A percentile compares a stretch with the other conserved stretches of the same genome.
These are phyloP conservation scores for Lentinula lateritia DNA, from an alignment of 768 basidiomycete genomes.

Conservation along the genomic window DNA sequence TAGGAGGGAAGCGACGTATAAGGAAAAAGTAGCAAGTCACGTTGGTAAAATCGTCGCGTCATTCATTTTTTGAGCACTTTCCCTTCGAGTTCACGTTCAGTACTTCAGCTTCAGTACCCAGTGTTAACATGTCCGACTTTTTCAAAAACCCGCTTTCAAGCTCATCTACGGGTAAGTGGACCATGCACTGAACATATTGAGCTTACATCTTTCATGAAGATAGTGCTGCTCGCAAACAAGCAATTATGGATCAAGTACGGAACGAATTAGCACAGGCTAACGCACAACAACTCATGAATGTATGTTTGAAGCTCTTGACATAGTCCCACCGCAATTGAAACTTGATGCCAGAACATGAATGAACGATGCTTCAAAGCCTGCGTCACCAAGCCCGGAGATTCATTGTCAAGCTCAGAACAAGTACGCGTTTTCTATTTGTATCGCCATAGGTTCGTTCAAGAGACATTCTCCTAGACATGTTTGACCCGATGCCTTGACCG, in stretches of 20 bases:
- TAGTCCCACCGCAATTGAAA: not conserved
- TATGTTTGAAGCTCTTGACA: slow-evolving; percentile 23
- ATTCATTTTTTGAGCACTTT: not conserved
- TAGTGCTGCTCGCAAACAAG: slow-evolving; percentile 42
- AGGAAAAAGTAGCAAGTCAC: not conserved
- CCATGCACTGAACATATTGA: not conserved
- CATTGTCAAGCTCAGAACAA: slow-evolving; percentile 69
- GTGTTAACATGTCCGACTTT: slow-evolving; percentile 48
- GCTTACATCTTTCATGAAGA: slow-evolving; percentile 23
- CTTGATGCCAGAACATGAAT: slow-evolving; percentile 56
- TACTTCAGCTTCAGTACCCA: not conserved
- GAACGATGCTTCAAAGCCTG: slow-evolving; percentile 79
- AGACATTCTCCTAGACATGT: slow-evolving; percentile 48
- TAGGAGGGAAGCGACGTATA: not conserved
- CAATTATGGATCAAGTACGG: slow-evolving; percentile 58
- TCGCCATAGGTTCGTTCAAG: not conserved
- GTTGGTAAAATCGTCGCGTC: not conserved
- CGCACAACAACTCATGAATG: slow-evolving; percentile 79
- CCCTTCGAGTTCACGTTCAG: not conserved
- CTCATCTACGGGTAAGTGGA: slow-evolving; percentile 22
- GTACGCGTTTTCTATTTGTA: slow-evolving; percentile 28
- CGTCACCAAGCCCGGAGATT: slow-evolving; percentile 66
- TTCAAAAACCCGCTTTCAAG: slow-evolving; percentile 31
- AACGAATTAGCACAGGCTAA: slow-evolving; percentile 68
- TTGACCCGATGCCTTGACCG: slow-evolving; percentile 72